Evolutionary conservation across 2,329 filamentous ascomycete species (phyloP).

Genomic region (Blastomyces emzantsi): DNA sequence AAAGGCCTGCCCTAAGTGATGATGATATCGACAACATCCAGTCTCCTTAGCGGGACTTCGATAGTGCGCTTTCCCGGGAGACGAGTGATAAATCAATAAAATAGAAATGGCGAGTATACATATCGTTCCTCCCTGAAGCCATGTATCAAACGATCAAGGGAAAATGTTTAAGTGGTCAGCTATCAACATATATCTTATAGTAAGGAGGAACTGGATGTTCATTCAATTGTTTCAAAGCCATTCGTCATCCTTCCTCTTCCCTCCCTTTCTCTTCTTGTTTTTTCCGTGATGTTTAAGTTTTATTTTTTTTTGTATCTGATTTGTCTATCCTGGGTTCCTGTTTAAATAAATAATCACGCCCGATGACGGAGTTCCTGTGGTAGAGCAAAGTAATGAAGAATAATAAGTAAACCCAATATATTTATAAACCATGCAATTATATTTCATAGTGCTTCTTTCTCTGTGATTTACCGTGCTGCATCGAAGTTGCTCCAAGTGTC

Average conservation of each 20-base stretch:
- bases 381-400: not conserved
- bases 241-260: not conserved
- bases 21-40: not conserved
- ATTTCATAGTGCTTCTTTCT: not conserved
- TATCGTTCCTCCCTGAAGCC: not conserved
- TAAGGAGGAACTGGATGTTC: not conserved
- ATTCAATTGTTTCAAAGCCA: no score
- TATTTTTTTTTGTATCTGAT: no score
- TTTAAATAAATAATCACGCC: no score
- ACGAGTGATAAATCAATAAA: not conserved
- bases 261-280: not conserved
- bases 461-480: not conserved
- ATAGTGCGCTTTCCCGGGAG: not conserved
- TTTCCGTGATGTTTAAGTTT: not conserved
- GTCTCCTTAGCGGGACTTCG: not conserved
- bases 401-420: not conserved
- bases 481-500: not conserved
- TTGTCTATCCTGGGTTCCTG: no score
- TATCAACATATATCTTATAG: not conserved
- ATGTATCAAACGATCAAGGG: not conserved
- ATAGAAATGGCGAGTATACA: not conserved
- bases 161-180: not conserved
- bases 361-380: no score
- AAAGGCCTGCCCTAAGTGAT: not conserved
- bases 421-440: no score